phyloP scores from a whole-genome alignment of 805 yeast genomes.

The Cyberlindnera subsufficiens region DNA sequence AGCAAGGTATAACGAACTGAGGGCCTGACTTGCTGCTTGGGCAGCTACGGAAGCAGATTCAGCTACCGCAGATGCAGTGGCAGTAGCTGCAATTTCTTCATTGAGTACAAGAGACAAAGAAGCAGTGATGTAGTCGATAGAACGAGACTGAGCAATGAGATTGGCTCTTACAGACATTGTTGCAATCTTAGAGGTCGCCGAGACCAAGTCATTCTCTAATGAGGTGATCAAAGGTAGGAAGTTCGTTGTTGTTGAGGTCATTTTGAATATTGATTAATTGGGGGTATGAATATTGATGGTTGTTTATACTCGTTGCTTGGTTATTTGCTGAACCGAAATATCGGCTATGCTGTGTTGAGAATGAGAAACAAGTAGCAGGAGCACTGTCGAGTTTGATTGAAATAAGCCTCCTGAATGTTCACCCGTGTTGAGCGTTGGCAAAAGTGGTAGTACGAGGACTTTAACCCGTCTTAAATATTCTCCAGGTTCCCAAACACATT shows the following conservation, averaged over 20 bases:
- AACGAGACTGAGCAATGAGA: constrained; percentile 13
- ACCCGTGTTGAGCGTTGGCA: no score
- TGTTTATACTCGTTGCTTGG: no score
- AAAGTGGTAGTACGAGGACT: no score
- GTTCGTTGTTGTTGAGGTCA: constrained; percentile 7
- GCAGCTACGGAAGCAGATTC: constrained; percentile 8
- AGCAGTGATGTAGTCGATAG: constrained; percentile 13
- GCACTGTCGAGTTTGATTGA: no score
- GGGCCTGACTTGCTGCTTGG: constrained; percentile 8
- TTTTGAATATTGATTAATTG: background rate
- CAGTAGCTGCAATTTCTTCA: constrained; percentile 11
- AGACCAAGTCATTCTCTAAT: constrained; percentile 8
- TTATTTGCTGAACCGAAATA: no score
- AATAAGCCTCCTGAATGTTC: no score
- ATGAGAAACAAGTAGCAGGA: no score
- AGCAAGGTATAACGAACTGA: constrained; percentile 5
- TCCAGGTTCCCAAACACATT: no score
- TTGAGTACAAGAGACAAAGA: constrained; percentile 11
- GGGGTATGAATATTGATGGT: background rate
- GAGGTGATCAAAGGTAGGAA: constrained; percentile 14
- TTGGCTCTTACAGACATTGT: constrained; percentile 12
- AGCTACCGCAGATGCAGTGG: constrained; percentile 4
- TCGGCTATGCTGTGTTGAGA: no score
- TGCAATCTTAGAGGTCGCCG: constrained; percentile 12
- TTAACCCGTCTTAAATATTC: no score